Evolutionary conservation across 208 protist species (phyloP), one percentile per base, ranked within the genome.

Genomic region (Wallacemonas sp.): DNA sequence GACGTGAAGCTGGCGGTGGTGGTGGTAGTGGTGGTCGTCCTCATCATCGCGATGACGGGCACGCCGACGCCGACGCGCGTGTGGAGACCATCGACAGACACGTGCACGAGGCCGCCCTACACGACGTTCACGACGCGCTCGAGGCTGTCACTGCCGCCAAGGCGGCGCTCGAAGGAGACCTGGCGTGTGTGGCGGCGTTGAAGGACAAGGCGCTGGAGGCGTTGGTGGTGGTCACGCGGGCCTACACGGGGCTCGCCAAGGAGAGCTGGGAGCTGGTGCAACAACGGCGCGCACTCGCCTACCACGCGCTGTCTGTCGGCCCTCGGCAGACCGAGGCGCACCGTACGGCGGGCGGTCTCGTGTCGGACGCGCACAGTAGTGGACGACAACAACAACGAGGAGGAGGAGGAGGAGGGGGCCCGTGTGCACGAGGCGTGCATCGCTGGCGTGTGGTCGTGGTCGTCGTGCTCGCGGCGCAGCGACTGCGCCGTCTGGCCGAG

Each of bases 251-350:
- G 20, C 41, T 76, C 8, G 62, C 65, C 50, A 68, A 71, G 42
- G 82, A 88, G 20, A 54, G 63, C 14, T 69, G 67, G 7, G 82
- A 88, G 45, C 75, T 84, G 61, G 23, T 73, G 31, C 72, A 79
- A 54, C 77, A 88, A 44, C 77, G 82, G 16, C 64, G 32, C 32
- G 82, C 82, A 2, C 44, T 87, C 10, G 39, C 44, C n/a, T 75
- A 54, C n/a, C 74, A 74, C 22, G 42, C 76, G 36, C 46, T 73
- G 23, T 26, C 14, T 36, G 33, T 38, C 11, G 8, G n/a, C 11
- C 36, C n/a, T n/a, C n/a, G n/a, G n/a, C n/a, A n/a, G n/a, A n/a
- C n/a, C n/a, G n/a, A n/a, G n/a, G n/a, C n/a, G n/a, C n/a, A n/a
- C n/a, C n/a, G n/a, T n/a, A n/a, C n/a, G n/a, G n/a, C n/a, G n/a